These are phyloP conservation scores for Boletus bicolor DNA, from an alignment of 768 basidiomycete species.

Conservation along the genomic window DNA sequence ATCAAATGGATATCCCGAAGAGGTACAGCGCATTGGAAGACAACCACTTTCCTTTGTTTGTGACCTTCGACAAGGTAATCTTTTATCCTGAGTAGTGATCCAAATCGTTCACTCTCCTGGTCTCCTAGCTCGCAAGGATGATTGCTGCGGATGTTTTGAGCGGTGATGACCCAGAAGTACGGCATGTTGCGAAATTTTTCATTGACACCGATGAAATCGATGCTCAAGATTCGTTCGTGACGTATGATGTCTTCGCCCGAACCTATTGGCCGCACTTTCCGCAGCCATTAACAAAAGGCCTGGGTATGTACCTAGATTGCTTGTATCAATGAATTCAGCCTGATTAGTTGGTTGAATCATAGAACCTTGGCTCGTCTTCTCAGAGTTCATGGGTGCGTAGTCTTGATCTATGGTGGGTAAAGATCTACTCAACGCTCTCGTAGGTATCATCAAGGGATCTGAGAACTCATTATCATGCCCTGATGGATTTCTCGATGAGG, in stretches of 20 bases:
- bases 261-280: conserved; percentile 62
- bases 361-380: conserved; percentile 65
- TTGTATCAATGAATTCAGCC: neutral
- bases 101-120: neutral
- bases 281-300: conserved; percentile 45
- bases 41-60: conserved; percentile 64
- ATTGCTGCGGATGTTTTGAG: conserved; percentile 23
- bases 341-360: neutral
- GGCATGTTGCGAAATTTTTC: conserved; percentile 13
- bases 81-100: neutral
- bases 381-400: conserved; percentile 59
- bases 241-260: conserved; percentile 45
- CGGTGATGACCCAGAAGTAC: conserved; percentile 1
- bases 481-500: conserved; percentile 40
- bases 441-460: conserved; percentile 67
- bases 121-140: conserved; percentile 24
- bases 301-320: conserved; percentile 39
- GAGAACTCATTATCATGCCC: conserved; percentile 43
- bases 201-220: conserved; percentile 13
- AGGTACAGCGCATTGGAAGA: conserved; percentile 56
- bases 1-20: conserved; percentile 34
- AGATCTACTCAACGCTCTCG: neutral
- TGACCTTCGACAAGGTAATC: conserved; percentile 60
- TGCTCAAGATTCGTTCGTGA: conserved; percentile 31
- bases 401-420: neutral